Percentiles rank a stretch among this genome's conserved stretches.
Evolutionary conservation across 1,284 basidiomycete genomes (phyloP).

Genomic region (Cronartium quercuum): DNA sequence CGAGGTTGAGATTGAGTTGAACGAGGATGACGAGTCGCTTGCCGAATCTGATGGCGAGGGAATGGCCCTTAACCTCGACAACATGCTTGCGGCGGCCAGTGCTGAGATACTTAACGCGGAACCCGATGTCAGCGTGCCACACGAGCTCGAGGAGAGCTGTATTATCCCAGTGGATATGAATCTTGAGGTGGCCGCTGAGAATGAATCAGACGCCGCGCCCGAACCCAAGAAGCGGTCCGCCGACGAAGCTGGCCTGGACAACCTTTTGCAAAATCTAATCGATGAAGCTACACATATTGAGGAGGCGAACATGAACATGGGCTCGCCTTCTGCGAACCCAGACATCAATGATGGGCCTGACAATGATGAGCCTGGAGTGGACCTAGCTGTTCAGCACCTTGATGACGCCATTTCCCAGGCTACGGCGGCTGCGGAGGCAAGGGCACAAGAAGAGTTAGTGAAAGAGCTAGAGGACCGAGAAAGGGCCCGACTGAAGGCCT

Average conservation of each 20-base stretch:
- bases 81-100: slow-evolving; percentile 1
- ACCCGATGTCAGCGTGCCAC: neutral
- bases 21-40: neutral
- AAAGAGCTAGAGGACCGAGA: neutral
- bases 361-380: neutral
- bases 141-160: neutral
- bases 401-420: neutral
- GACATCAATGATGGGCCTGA: neutral
- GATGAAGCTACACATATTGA: slow-evolving; percentile 10
- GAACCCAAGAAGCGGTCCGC: slow-evolving; percentile 9
- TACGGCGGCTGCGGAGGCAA: slow-evolving; percentile 18
- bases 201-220: neutral
- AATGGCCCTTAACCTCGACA: slow-evolving; percentile 15
- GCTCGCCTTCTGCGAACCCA: no score
- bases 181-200: neutral
- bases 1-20: slow-evolving; percentile 2
- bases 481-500: neutral
- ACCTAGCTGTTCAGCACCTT: neutral
- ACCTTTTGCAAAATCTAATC: slow-evolving; percentile 20
- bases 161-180: neutral
- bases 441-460: neutral
- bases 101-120: slow-evolving; percentile 7
- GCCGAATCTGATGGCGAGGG: slow-evolving; percentile 1
- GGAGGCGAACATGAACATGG: neutral
- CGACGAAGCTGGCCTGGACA: slow-evolving; percentile 5